Evolutionary conservation across 352 stramenopile species (phyloP), one percentile per base, ranked within the genome.

Genomic region (Phytophthora quininea): DNA sequence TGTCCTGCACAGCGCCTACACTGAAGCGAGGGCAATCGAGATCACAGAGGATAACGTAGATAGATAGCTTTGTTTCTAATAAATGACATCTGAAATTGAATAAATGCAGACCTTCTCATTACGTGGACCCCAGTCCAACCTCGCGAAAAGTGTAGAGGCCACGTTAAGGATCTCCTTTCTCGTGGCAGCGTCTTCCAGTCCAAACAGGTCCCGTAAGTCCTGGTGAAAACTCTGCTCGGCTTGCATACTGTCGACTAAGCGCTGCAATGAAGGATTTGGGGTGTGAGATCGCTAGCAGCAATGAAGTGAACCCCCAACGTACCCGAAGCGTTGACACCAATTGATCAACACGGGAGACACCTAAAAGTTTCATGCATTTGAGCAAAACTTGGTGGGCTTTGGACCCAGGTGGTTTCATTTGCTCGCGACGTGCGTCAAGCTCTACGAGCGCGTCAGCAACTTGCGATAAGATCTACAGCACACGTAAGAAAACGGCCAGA

Each of bases 361-460:
- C 71, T 29, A 88, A 68, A 37, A 81, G 43, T 24, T 74, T 78
- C 79, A 85, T 88, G 56, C 53, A 79, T 19, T 67, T 55, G 3
- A 83, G 43, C 19, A 85, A 19, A 14, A 82, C 58, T 24, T 70
- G 56, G 19, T 83, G 63, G 12, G 69, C 73, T 69, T 71, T 80
- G 10, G 77, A 77, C 9, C 76, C 71, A 15, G 79, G 79, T 9
- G 79, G 76, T 46, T 74, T 77, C 71, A 84, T 83, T 46, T 88
- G 76, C 10, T 88, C 67, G 42, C 79, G 71, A 0, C 71, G 64
- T 24, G 72, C 76, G 31, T 83, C 67, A 11, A 85, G 56, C 62
- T 85, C 79, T n/a, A 80, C 69, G n/a, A 84, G 59, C 0, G 80
- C 40, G 54, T 84, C 79, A 11, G 71, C 55, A 2, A 82, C 57